These are phyloP conservation scores for Rhizopogon salebrosus DNA, from an alignment of 768 basidiomycete species.

Conservation along the genomic window DNA sequence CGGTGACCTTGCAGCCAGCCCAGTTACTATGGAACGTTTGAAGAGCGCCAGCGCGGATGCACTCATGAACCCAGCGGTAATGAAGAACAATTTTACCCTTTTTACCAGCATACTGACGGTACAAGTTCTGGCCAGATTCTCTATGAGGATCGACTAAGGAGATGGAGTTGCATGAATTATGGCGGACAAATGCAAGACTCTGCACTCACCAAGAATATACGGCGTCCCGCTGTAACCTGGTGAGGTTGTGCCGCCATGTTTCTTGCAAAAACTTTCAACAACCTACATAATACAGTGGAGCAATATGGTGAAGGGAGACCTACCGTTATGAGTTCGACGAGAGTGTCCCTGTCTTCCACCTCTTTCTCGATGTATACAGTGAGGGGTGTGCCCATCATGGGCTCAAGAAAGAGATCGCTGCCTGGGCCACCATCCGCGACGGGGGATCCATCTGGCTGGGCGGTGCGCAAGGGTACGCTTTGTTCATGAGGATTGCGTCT, in stretches of 20 bases:
- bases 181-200: constrained; percentile 1
- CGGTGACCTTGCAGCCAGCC: constrained; percentile 78
- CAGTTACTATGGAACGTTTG: constrained; percentile 75
- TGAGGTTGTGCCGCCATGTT: constrained; percentile 70
- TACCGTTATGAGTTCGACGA: constrained; percentile 65
- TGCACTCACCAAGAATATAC: constrained; percentile 68
- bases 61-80: constrained; percentile 73
- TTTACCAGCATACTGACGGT: constrained; percentile 73
- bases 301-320: constrained; percentile 25
- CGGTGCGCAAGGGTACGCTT: constrained; percentile 21
- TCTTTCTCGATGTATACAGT: constrained; percentile 78
- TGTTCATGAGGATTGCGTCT: constrained; percentile 43
- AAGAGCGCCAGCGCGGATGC: constrained; percentile 60
- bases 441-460: constrained; percentile 30
- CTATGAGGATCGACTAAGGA: constrained; percentile 72
- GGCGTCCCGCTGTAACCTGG: constrained; percentile 74
- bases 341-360: constrained; percentile 59
- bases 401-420: constrained; percentile 65
- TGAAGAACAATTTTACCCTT: constrained; percentile 76
- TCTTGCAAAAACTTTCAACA: constrained; percentile 35
- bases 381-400: constrained; percentile 74
- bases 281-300: neutral
- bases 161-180: neutral
- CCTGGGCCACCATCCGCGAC: constrained; percentile 19
- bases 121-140: constrained; percentile 75